Percentiles rank a stretch among this genome's conserved stretches.
Evolutionary conservation across 225 moss, liverwort and hornwort genomes (phyloP).

Genomic region (Asterella californica): DNA sequence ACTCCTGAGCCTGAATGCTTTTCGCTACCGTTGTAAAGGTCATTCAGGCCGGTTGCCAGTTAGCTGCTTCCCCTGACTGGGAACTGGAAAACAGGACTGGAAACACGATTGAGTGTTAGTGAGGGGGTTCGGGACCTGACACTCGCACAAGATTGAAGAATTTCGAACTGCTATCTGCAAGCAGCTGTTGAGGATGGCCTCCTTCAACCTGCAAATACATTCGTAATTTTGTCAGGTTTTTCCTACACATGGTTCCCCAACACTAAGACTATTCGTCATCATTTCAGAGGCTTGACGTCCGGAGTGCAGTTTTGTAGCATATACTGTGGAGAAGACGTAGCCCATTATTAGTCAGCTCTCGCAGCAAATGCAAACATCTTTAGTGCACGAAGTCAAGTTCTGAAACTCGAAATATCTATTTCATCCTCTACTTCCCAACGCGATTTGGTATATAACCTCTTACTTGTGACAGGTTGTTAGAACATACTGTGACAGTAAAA

Average conservation of each 20-base stretch:
- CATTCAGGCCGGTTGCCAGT: not conserved
- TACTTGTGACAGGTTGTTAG: not conserved
- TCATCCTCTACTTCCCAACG: not conserved
- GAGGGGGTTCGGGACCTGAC: slow-evolving; percentile 44
- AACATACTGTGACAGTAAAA: not conserved
- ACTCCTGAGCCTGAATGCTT: not conserved
- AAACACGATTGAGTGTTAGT: not conserved
- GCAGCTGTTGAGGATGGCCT: slow-evolving; percentile 67
- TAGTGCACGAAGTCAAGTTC: not conserved
- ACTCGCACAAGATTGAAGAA: slow-evolving; percentile 71
- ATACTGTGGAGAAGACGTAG: not conserved
- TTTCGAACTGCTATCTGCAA: slow-evolving; percentile 55
- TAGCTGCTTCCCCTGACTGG: too few species aligned
- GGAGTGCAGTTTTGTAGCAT: not conserved
- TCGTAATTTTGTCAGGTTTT: not conserved
- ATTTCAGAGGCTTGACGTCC: not conserved
- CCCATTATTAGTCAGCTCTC: not conserved
- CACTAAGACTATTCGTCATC: not conserved
- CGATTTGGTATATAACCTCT: not conserved
- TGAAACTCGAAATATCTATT: not conserved
- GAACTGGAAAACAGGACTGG: not conserved
- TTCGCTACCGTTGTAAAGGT: not conserved
- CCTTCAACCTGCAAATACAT: slow-evolving; percentile 62
- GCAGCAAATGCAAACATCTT: not conserved
- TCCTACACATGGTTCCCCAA: not conserved